Percentiles rank a stretch among this genome's conserved stretches.
Evolutionary conservation across 2,329 filamentous ascomycete species (phyloP).

Genomic region (Saccharata proteae): DNA sequence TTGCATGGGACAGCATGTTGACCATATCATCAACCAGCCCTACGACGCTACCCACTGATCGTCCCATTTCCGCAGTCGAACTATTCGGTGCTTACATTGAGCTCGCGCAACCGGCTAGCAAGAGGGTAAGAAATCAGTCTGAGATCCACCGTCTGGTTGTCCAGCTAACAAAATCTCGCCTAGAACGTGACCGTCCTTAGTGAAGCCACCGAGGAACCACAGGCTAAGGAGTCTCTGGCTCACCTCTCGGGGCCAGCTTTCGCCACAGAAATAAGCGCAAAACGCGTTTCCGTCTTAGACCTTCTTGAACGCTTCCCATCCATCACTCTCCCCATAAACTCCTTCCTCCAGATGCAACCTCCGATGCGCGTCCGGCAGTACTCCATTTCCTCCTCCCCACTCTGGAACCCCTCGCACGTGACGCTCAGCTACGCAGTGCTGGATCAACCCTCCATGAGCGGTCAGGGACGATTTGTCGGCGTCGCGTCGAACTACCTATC

Average conservation of each 20-base stretch:
- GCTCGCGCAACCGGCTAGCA: constrained; percentile 59
- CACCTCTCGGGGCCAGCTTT: constrained; percentile 32
- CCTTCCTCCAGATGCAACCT: constrained; percentile 62
- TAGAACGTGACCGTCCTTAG: constrained; percentile 38
- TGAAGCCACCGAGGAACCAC: constrained; percentile 38
- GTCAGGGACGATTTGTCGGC: constrained; percentile 32
- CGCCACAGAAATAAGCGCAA: constrained; percentile 30
- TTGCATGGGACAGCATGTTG: constrained; percentile 58
- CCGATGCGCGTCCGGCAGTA: constrained; percentile 72
- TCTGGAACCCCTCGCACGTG: constrained; percentile 43
- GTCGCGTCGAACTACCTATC: constrained; percentile 33
- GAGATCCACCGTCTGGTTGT: constrained; percentile 4
- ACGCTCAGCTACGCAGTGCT: constrained; percentile 60
- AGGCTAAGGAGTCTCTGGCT: constrained; percentile 37
- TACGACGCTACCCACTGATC: constrained; percentile 52
- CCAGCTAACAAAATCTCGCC: no score
- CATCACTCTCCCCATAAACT: constrained; percentile 49
- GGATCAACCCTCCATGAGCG: constrained; percentile 38
- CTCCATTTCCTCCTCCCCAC: constrained; percentile 64
- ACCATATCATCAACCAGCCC: constrained; percentile 49
- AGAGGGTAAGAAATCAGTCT: no score
- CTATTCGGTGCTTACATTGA: constrained; percentile 62
- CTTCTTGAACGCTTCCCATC: constrained; percentile 52
- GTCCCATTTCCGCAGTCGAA: constrained; percentile 48
- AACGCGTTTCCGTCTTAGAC: constrained; percentile 54